These are phyloP conservation scores for Aspergillus pseudoglaucus DNA, from an alignment of 2,329 filamentous ascomycete species.

Conservation along the genomic window DNA sequence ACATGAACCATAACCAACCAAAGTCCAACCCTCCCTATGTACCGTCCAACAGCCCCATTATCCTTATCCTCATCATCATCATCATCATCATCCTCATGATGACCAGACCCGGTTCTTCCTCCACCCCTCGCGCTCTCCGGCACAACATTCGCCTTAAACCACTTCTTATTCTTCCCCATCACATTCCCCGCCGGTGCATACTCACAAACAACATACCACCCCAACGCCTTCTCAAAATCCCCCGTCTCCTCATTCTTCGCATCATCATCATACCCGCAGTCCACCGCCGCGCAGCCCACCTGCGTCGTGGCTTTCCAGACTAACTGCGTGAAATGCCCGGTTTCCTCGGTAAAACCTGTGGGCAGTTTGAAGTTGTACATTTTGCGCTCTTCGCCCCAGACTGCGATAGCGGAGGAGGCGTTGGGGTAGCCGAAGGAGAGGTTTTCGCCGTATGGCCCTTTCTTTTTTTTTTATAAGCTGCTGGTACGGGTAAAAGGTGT, in stretches of 20 bases:
- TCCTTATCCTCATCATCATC: neutral
- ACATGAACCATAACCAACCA: conserved; percentile 3
- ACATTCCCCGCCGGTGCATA: conserved; percentile 65
- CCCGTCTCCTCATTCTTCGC: conserved; percentile 6
- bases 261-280: conserved; percentile 34
- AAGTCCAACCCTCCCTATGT: neutral
- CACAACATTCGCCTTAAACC: conserved; percentile 28
- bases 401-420: conserved; percentile 53
- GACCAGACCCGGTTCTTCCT: neutral
- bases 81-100: neutral
- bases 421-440: conserved; percentile 62
- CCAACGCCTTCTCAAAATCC: conserved; percentile 26
- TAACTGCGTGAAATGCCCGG: conserved; percentile 67
- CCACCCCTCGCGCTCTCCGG: neutral
- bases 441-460: conserved; percentile 67
- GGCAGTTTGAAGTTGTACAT: conserved; percentile 54
- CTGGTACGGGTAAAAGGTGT: neutral
- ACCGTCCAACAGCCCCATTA: conserved; percentile 3
- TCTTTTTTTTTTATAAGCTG: conserved; percentile 22
- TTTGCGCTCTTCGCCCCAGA: conserved; percentile 58
- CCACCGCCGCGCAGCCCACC: conserved; percentile 50
- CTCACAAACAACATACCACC: conserved; percentile 65
- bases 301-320: conserved; percentile 61
- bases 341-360: conserved; percentile 51
- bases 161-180: conserved; percentile 22